Conservation (phyloP, 768 basidiomycete species). For the Boletellus ananiceps region DNA sequence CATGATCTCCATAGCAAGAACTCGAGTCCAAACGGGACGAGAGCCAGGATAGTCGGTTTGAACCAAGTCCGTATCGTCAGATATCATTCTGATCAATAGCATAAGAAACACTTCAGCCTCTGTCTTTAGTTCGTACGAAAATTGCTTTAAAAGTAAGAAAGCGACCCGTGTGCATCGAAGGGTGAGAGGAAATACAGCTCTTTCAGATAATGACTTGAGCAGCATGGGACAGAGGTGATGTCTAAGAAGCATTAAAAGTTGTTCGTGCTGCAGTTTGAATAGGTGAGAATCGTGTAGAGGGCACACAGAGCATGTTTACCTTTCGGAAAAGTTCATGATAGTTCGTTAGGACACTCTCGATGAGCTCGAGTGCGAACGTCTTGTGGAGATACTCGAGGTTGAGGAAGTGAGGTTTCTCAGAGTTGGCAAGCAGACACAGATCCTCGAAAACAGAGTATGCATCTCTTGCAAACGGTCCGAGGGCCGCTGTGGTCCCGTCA, state of each 20-base stretch:
- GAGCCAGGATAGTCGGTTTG: constrained; percentile 23
- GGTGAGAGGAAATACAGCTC: constrained; percentile 80
- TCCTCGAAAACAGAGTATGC: constrained; percentile 90
- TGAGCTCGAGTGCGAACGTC: constrained; percentile 94
- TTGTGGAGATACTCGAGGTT: constrained; percentile 80
- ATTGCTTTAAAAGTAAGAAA: constrained; percentile 89
- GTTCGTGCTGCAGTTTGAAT: constrained; percentile 53
- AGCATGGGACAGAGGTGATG: constrained; percentile 89
- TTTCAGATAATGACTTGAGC: constrained; percentile 78
- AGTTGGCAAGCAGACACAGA: constrained; percentile 81
- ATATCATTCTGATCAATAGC: constrained; percentile 60
- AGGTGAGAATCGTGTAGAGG: neutral
- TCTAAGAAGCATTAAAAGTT: constrained; percentile 80
- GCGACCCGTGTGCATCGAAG: constrained; percentile 91
- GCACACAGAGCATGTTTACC: constrained; percentile 38
- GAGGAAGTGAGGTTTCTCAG: constrained; percentile 76
- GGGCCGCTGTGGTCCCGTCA: constrained; percentile 55
- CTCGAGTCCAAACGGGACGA: constrained; percentile 82
- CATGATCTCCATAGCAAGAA: constrained; percentile 89
- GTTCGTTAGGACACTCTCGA: constrained; percentile 94
- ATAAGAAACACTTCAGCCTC: constrained; percentile 87
- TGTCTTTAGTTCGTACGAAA: constrained; percentile 70
- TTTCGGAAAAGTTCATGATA: constrained; percentile 82
- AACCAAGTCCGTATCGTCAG: constrained; percentile 44
- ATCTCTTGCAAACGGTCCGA: constrained; percentile 78